Percentiles rank a stretch among this genome's conserved stretches.
These are phyloP conservation scores for Pythium phragmitis DNA, from an alignment of 352 stramenopile species.

Conservation along the genomic window DNA sequence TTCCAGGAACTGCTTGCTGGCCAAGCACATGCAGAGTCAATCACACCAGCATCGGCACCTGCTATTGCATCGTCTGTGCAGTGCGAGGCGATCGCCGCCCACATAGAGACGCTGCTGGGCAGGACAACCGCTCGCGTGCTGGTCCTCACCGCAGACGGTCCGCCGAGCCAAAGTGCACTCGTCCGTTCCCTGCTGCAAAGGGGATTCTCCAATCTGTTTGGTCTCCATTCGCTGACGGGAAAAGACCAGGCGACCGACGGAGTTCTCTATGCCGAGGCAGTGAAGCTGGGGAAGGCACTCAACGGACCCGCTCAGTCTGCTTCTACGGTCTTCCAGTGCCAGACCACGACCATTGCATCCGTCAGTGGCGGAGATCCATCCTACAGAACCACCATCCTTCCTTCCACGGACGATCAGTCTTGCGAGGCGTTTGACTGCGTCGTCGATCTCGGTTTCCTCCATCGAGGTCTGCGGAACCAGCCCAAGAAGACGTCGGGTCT, in stretches of 20 bases:
- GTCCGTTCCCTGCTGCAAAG: not conserved
- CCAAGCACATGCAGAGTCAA: not conserved
- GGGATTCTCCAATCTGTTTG: constrained; percentile 9
- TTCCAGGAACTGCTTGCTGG: constrained; percentile 1
- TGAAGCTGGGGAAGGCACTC: not conserved
- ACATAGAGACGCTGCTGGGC: not conserved
- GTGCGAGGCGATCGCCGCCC: not conserved
- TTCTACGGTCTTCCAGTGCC: not conserved
- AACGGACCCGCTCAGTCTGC: not conserved
- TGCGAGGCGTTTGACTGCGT: constrained; percentile 34
- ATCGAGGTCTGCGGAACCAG: constrained; percentile 44
- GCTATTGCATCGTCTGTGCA: not conserved
- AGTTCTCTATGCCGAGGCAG: not conserved
- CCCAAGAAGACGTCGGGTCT: constrained; percentile 34
- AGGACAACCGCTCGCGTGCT: not conserved
- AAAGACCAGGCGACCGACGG: not conserved
- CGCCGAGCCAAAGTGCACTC: not conserved
- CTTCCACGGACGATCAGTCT: not conserved
- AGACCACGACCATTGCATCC: not conserved
- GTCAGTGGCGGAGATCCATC: not conserved
- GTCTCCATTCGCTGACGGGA: not conserved
- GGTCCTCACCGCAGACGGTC: not conserved
- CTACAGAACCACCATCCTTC: not conserved
- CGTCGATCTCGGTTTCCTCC: constrained; percentile 49
- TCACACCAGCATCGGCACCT: not conserved